Conservation (phyloP, 768 basidiomycete genomes). For the Boletus rubroflammeus region DNA sequence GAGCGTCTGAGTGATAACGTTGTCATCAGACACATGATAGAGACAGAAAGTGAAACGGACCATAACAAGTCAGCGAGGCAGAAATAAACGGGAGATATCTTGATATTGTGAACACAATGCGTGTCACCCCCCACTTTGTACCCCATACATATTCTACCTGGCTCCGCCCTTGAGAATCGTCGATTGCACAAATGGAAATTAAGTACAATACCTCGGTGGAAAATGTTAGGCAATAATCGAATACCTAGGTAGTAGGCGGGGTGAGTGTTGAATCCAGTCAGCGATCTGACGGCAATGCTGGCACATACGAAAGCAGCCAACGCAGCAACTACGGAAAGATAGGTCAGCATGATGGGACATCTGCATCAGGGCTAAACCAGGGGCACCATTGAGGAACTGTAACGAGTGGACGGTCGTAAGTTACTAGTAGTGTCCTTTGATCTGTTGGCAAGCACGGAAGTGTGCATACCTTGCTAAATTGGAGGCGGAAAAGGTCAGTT, state of each 20-base stretch:
- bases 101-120: neutral
- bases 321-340: neutral
- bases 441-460: neutral
- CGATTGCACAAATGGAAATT: neutral
- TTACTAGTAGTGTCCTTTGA: neutral
- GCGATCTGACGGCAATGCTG: neutral
- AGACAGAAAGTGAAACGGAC: neutral
- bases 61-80: neutral
- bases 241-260: neutral
- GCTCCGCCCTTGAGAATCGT: neutral
- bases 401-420: neutral
- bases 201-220: neutral
- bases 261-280: neutral
- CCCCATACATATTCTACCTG: neutral
- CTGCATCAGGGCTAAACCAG: neutral
- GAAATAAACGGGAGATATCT: neutral
- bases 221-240: neutral
- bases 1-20: constrained; percentile 1
- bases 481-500: constrained; percentile 16
- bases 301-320: neutral
- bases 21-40: neutral
- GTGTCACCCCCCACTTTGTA: neutral
- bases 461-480: constrained; percentile 19
- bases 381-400: constrained; percentile 20
- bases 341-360: neutral